These are phyloP conservation scores for Athelia psychrophila DNA, from an alignment of 1,284 basidiomycete species.

Conservation along the genomic window DNA sequence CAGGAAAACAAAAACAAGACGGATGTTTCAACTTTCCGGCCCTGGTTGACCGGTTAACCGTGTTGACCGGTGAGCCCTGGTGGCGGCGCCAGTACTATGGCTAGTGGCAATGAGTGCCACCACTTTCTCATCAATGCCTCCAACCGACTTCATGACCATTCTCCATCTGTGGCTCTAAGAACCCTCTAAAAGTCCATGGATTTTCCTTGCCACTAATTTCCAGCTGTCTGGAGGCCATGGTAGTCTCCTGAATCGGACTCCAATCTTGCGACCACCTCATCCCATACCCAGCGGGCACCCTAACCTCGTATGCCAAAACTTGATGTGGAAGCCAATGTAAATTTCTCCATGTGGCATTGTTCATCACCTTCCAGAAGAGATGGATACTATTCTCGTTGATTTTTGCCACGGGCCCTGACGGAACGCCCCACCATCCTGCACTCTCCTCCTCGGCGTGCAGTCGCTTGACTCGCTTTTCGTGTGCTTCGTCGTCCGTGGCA, in stretches of 20 bases:
- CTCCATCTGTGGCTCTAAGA: conserved; percentile 63
- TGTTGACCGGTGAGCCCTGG: no score
- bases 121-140: conserved; percentile 34
- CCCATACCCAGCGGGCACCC: conserved; percentile 56
- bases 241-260: conserved; percentile 12
- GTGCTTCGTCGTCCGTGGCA: no score
- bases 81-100: no score
- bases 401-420: conserved; percentile 44
- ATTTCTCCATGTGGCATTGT: conserved; percentile 51
- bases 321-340: conserved; percentile 59
- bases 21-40: no score
- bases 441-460: conserved; percentile 13
- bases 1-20: no score
- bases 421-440: conserved; percentile 55
- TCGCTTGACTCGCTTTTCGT: conserved; percentile 10
- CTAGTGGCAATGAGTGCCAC: no score
- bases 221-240: no score
- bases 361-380: conserved; percentile 49
- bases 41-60: no score
- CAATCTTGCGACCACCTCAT: conserved; percentile 61
- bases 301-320: conserved; percentile 54
- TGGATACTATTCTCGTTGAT: conserved; percentile 48
- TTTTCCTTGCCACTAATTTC: not conserved
- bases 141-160: conserved; percentile 58
- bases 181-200: conserved; percentile 54